phyloP scores from a whole-genome alignment of 345 rosid species.

The Sonneratia alba region DNA sequence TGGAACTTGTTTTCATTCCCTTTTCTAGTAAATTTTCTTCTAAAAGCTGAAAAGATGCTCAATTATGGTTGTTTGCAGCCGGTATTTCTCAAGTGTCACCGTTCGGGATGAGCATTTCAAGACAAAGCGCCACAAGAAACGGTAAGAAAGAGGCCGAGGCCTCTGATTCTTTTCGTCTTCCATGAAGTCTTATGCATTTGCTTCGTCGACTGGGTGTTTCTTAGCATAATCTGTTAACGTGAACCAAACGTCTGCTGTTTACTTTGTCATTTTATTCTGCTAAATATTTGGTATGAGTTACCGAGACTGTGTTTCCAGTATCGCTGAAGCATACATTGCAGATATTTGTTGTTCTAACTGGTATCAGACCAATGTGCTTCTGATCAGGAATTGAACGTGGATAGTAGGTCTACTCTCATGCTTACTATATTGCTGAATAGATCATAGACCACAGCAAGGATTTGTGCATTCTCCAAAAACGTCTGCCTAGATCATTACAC shows the following conservation, averaged over 20 bases:
- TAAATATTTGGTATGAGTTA: neutral
- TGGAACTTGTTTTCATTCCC: neutral
- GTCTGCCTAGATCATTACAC: neutral
- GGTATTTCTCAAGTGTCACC: constrained; percentile 52
- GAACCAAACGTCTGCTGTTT: neutral
- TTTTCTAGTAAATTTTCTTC: neutral
- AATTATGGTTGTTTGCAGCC: constrained; percentile 35
- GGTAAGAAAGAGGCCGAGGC: constrained; percentile 27
- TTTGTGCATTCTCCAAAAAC: neutral
- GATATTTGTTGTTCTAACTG: neutral
- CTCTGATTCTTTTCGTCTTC: neutral
- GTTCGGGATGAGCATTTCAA: constrained; percentile 82
- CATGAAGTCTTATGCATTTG: neutral
- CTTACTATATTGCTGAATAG: neutral
- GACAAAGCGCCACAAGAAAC: constrained; percentile 87
- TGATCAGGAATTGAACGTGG: neutral
- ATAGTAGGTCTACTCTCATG: neutral
- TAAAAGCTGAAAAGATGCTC: neutral
- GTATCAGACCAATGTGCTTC: too few relatives aligned
- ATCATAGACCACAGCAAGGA: neutral
- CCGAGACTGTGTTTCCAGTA: neutral
- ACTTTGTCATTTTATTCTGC: neutral
- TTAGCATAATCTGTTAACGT: neutral
- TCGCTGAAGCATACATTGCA: neutral
- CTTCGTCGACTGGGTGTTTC: neutral